These are phyloP conservation scores for Flaveria linearis DNA, from an alignment of 129 eudicot species.

Conservation along the genomic window DNA sequence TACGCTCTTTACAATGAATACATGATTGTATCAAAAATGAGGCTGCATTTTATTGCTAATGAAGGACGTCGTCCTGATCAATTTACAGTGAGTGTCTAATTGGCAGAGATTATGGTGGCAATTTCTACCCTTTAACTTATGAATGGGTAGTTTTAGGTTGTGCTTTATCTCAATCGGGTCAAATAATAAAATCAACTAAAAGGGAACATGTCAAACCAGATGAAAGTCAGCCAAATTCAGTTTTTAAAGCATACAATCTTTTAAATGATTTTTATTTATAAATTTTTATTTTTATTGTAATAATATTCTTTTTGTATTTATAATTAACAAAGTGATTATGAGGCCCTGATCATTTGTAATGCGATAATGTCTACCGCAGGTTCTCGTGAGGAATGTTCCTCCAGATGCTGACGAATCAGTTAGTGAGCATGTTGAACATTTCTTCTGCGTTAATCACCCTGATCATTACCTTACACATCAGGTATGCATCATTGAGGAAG, in stretches of 20 bases:
- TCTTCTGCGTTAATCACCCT: conserved; percentile 92
- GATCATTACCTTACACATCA: conserved; percentile 83
- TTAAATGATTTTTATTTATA: not conserved
- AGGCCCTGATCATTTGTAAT: conserved; percentile 10
- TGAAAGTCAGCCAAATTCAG: not conserved
- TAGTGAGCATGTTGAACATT: conserved; percentile 90
- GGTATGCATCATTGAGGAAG: conserved; percentile 41
- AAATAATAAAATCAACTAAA: not conserved
- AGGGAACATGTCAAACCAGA: conserved; percentile 2
- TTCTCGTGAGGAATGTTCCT: conserved; percentile 92
- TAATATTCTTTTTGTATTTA: not conserved
- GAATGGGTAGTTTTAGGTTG: not conserved
- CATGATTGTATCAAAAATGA: conserved; percentile 58
- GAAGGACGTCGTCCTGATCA: conserved; percentile 79
- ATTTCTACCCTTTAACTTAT: not conserved
- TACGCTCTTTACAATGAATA: conserved; percentile 72
- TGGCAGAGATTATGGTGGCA: conserved; percentile 5
- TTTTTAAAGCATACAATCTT: not conserved
- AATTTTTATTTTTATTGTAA: not conserved
- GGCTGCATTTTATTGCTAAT: conserved; percentile 75
- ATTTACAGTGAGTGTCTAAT: conserved; percentile 68
- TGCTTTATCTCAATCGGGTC: not conserved
- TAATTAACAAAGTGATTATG: not conserved
- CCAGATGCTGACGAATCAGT: conserved; percentile 92
- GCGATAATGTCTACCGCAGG: conserved; percentile 51